phyloP scores from a whole-genome alignment of 805 yeast species.

The Kuraishia ogatae region DNA sequence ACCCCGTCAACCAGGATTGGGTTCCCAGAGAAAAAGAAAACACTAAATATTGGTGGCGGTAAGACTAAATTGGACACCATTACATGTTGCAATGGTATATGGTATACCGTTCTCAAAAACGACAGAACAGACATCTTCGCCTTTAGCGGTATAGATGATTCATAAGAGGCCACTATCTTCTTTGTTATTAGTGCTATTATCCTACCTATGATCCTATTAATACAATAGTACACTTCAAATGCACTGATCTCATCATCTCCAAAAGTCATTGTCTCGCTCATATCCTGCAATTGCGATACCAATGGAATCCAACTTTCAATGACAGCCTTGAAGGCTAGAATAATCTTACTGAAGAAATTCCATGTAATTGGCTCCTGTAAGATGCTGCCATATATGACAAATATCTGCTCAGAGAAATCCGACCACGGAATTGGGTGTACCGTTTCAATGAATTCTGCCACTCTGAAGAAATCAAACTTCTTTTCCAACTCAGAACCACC shows the following conservation, averaged over 20 bases:
- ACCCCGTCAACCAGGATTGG: slow-evolving; percentile 36
- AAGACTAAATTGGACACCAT: slow-evolving; percentile 21
- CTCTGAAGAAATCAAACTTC: neutral
- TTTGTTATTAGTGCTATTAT: neutral
- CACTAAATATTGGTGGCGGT: slow-evolving; percentile 30
- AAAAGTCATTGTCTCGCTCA: neutral
- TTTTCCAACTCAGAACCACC: neutral
- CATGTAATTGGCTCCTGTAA: neutral
- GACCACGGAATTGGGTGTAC: neutral
- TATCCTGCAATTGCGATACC: neutral
- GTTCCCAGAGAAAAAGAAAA: slow-evolving; percentile 29
- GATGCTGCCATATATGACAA: neutral
- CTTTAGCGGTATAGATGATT: neutral
- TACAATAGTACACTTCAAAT: neutral
- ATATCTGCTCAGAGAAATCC: neutral
- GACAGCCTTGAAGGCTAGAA: neutral
- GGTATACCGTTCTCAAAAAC: neutral
- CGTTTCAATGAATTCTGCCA: neutral
- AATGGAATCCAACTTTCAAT: neutral
- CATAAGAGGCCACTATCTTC: neutral
- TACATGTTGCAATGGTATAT: slow-evolving; percentile 5
- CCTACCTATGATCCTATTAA: neutral
- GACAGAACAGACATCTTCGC: neutral
- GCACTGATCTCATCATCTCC: neutral
- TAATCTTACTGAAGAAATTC: neutral